These are phyloP conservation scores for Melampsora occidentalis DNA, from an alignment of 1,284 basidiomycete genomes.

Conservation along the genomic window DNA sequence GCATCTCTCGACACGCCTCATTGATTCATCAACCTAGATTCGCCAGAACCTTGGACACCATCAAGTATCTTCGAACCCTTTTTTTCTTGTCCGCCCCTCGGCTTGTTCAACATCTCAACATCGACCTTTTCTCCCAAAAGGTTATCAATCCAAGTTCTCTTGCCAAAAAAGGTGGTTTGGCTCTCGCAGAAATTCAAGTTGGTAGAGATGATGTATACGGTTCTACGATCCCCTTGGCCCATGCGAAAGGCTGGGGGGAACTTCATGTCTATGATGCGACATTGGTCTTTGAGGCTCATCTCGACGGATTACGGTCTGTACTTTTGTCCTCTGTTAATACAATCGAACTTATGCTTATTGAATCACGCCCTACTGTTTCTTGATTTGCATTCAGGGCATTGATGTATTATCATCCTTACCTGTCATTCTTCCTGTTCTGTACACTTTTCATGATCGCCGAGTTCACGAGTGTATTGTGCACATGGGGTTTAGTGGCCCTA, in stretches of 20 bases:
- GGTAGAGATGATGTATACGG: conserved; percentile 30
- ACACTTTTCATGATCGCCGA: conserved; percentile 35
- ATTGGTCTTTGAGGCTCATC: conserved; percentile 38
- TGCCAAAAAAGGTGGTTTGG: neutral
- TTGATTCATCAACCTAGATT: conserved; percentile 32
- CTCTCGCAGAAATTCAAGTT: conserved; percentile 23
- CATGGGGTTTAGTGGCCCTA: conserved; percentile 18
- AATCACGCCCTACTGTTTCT: neutral
- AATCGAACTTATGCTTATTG: too few relatives aligned
- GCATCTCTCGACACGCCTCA: conserved; percentile 28
- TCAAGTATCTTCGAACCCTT: conserved; percentile 40
- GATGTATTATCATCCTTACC: conserved; percentile 41
- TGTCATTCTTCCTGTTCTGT: conserved; percentile 35
- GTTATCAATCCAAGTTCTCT: conserved; percentile 34
- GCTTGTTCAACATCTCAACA: conserved; percentile 26
- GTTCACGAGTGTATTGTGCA: conserved; percentile 20
- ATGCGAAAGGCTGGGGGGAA: conserved; percentile 34
- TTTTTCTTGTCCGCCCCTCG: conserved; percentile 33
- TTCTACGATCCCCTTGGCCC: conserved; percentile 4
- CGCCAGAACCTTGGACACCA: conserved; percentile 15
- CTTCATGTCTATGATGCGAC: conserved; percentile 36
- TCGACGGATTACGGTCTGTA: conserved; percentile 30
- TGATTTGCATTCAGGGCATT: conserved; percentile 14
- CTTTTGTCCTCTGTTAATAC: neutral
- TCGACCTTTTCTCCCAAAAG: conserved; percentile 22